phyloP scores from a whole-genome alignment of 176 grass and related monocot genomes.

The Miscanthus lutarioriparius region DNA sequence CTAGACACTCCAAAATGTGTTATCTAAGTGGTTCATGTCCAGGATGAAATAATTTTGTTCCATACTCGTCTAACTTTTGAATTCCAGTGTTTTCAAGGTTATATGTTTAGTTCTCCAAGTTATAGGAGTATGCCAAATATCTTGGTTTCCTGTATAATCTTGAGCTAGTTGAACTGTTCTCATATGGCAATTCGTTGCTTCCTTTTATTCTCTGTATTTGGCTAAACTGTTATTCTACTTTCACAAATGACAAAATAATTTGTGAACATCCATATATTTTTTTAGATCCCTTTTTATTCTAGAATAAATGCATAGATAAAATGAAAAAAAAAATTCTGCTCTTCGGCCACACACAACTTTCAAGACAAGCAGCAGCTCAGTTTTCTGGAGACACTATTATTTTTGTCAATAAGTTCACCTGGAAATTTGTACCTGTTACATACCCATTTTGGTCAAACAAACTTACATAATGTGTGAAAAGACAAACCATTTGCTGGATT shows the following conservation, averaged over 20 bases:
- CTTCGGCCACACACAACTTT: not conserved
- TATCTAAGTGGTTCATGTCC: not conserved
- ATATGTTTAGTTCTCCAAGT: slow-evolving; percentile 11
- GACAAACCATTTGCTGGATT: slow-evolving; percentile 19
- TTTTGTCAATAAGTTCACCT: slow-evolving; percentile 25
- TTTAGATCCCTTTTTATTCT: not conserved
- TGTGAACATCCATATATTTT: not conserved
- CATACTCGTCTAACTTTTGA: not conserved
- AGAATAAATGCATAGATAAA: not conserved
- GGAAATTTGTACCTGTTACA: not conserved
- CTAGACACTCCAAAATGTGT: not conserved
- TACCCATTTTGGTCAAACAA: slow-evolving; percentile 1
- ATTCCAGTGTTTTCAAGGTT: not conserved
- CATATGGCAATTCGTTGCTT: not conserved
- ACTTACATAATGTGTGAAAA: slow-evolving; percentile 27
- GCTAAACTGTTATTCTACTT: not conserved
- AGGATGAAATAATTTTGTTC: not conserved
- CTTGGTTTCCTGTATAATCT: not conserved
- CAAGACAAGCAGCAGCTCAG: not conserved
- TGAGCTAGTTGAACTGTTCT: not conserved
- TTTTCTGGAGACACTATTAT: not conserved
- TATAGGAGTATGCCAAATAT: not conserved
- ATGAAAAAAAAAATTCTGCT: not conserved
- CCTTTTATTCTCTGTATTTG: slow-evolving; percentile 11
- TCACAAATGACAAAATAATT: not conserved